These are phyloP conservation scores for Candida ponderosae DNA, from an alignment of 805 yeast genomes.

Conservation along the genomic window DNA sequence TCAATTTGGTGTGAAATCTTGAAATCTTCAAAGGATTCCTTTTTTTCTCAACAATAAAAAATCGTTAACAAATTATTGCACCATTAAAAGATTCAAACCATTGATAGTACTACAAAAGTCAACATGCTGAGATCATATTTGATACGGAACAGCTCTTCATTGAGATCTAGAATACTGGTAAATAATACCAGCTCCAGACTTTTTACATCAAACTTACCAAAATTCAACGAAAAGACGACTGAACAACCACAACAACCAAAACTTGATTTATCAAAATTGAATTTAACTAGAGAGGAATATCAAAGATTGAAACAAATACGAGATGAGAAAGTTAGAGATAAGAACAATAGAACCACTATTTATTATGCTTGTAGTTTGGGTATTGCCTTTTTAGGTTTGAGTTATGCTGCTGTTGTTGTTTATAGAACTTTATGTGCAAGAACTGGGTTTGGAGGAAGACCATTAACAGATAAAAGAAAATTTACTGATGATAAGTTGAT, in stretches of 20 bases:
- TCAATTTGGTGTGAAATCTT: no score
- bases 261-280: constrained; percentile 16
- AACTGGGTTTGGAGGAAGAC: constrained; percentile 95
- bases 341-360: constrained; percentile 46
- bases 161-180: no score
- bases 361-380: constrained; percentile 65
- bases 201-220: neutral
- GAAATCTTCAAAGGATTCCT: no score
- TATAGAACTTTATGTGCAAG: constrained; percentile 88
- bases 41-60: no score
- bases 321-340: constrained; percentile 17
- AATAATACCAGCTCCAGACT: neutral
- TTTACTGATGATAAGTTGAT: constrained; percentile 82
- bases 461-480: constrained; percentile 73
- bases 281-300: constrained; percentile 16
- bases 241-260: neutral
- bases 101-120: no score
- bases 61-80: no score
- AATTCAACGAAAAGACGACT: no score
- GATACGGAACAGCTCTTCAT: neutral
- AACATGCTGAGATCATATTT: no score
- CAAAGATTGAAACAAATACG: constrained; percentile 13
- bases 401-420: constrained; percentile 89
- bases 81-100: no score
- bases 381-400: constrained; percentile 62